Evolutionary conservation across 257 asterid genomes (phyloP), one percentile per base, ranked within the genome.

Genomic region (Plantago ovata): DNA sequence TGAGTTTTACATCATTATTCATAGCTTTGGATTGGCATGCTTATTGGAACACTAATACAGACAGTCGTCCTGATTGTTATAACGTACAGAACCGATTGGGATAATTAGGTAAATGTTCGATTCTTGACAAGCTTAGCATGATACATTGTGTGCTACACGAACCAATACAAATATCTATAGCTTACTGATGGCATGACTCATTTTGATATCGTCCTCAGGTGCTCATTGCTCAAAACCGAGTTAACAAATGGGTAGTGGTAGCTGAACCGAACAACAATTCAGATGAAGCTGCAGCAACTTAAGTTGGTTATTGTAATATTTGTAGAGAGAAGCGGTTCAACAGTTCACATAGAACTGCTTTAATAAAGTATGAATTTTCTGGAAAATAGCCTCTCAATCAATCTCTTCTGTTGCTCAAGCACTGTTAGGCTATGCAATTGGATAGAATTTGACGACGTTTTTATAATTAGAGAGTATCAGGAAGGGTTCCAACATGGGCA

Each of bases 391-490:
- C n/a, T 28, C 7, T 28, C 36, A n/a, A n/a, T 28, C 36, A 28
- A 28, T 28, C 36, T 4, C 36, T 28, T 43, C 12, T 43, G 33
- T 56, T 64, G 65, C 60, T 57, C 42, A 72, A 84, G 95, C 73
- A 85, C 95, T 57, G 82, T 85, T 66, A 79, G 79, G 88, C 90
- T 93, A 0, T 95, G 85, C 78, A 95, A 85, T 56, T 83, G 91
- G 8, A 19, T 74, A 20, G 82, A 79, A 56, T 79, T 73, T 33
- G 94, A 83, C 50, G 95, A 88, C 50, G 85, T 88, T 23, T 53
- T 83, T 52, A 42, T 88, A 60, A 61, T 85, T 24, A 84, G 85
- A 69, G 83, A 88, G 66, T 85, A 69, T 70, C 80, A 86, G 65
- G 81, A 76, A 67, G 95, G 95, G 0, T 88, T 85, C 76, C 79